Evolutionary conservation across 208 protist genomes (phyloP), one percentile per base, ranked within the genome.

Genomic region (Wallacemonas sp.): DNA sequence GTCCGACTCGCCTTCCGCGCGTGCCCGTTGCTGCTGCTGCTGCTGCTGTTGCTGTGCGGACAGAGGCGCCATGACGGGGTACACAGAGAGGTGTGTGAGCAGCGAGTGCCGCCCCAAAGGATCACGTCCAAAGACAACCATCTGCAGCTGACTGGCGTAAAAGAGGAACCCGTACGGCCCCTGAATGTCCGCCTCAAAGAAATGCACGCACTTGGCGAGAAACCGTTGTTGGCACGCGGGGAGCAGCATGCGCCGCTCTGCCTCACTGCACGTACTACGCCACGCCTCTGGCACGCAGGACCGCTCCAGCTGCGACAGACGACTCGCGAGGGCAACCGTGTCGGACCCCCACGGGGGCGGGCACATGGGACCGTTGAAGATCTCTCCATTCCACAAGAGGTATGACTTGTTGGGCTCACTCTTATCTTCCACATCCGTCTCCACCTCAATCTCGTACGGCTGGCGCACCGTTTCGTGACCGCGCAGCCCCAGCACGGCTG

Each of bases 101-200:
- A 98, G 84, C 11, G 86, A 95, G 31, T 92, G 85, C 2, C 93
- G 75, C 14, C 95, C 95, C 6, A 98, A 66, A 19, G 81, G 84
- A 51, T 98, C 95, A 14, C 95, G 87, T 0, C 93, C 95, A 70
- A 93, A 96, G 26, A 94, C 75, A 33, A 88, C 75, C 12, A 90
- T 41, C n/a, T 71, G 54, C 64, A 95, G 76, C 27, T 59, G 79
- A 14, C 62, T 62, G 2, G 86, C 82, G 54, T 88, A 82, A 62
- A 89, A 94, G 41, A 94, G 72, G 66, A 97, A 94, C 11, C 79
- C 82, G 66, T 93, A 97, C 8, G 89, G 88, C 5, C 92, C 92
- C 63, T 93, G 70, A 46, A 94, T 70, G 34, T 86, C 77, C 39
- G 66, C 56, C 74, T 95, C 84, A 42, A 95, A 80, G 26, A 95